Conservation (phyloP, 352 stramenopile genomes). For the Pythium pyrilobum region DNA sequence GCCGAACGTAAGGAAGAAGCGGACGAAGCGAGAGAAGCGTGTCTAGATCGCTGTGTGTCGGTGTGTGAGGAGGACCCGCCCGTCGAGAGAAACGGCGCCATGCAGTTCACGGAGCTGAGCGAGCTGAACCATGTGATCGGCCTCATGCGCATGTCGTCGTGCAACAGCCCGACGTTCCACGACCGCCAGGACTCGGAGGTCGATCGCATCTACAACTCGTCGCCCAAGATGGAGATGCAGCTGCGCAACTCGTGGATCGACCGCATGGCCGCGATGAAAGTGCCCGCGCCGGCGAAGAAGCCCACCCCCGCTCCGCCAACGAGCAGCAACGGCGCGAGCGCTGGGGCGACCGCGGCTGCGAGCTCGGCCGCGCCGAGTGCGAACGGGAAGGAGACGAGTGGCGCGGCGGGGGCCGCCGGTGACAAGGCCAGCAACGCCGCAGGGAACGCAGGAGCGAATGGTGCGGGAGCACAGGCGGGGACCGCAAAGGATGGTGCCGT, state of each 20-base stretch:
- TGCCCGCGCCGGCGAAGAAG: slow-evolving; percentile 43
- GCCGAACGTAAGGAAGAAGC: no score
- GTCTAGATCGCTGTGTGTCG: no score
- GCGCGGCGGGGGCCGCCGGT: neutral
- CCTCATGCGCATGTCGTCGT: slow-evolving; percentile 73
- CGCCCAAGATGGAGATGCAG: slow-evolving; percentile 84
- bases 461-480: neutral
- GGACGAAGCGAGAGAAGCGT: no score
- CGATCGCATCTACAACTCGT: slow-evolving; percentile 87
- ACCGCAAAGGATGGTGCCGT: neutral
- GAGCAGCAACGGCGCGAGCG: neutral
- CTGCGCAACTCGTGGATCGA: slow-evolving; percentile 87
- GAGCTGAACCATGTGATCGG: slow-evolving; percentile 81
- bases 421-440: neutral
- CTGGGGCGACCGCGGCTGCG: neutral
- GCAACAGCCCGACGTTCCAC: slow-evolving; percentile 86
- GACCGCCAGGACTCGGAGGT: slow-evolving; percentile 88
- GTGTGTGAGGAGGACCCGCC: no score
- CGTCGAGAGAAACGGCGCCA: no score
- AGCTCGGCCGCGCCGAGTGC: neutral
- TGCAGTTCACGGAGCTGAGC: slow-evolving; percentile 89
- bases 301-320: slow-evolving; percentile 21
- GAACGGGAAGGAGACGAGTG: slow-evolving; percentile 16
- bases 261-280: slow-evolving; percentile 77
- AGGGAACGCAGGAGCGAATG: slow-evolving; percentile 7